Base-by-base conservation (phyloP, 768 basidiomycete genomes). In the Mycena kentingensis region DNA sequence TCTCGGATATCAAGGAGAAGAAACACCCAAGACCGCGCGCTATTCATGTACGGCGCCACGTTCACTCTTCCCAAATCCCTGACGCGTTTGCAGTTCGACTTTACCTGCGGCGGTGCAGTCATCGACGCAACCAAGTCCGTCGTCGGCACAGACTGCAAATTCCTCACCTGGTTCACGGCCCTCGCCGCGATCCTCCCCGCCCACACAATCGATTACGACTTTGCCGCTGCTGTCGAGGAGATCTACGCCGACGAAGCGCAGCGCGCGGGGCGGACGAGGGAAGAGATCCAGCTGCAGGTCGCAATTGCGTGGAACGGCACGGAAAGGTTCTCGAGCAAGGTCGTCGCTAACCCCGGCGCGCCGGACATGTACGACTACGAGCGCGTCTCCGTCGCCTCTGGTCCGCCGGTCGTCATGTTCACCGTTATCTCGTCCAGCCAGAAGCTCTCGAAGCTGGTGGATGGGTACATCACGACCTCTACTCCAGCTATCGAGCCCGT, bases 281-380 rank as follows among this genome's bases (percentile, higher is more conserved):
- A 55, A 1, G 49, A 49, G 1, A 49, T 55, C 12, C 25, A 49
- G 13, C n/a, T 45, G 16, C 27, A 39, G 29, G 49, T 49, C 10
- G 18, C 8, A 2, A 6, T 19, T 12, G 46, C 52, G 4, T 34
- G 29, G 12, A 54, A 54, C 26, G 52, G 52, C 2, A 48, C 11
- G 19, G 52, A 54, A 31, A 25, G 24, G 34, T 36, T 36, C n/a
- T 34, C 39, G 5, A 41, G 52, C 15, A 0, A 2, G 3, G 19
- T 54, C 32, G 12, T 48, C 2, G 36, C 43, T 10, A 22, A 2
- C 16, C 53, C 53, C 7, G 53, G 47, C 4, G 22, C 16, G 2
- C 53, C 53, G 5, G 47, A 49, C 24, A 55, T 55, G 42, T 55
- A 55, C 29, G 53, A 50, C 21, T 44, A 50, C 35, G 53, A 55